Evolutionary conservation across 1,139 yeast species (phyloP).

Genomic region (Martiniozyma asiatica): DNA sequence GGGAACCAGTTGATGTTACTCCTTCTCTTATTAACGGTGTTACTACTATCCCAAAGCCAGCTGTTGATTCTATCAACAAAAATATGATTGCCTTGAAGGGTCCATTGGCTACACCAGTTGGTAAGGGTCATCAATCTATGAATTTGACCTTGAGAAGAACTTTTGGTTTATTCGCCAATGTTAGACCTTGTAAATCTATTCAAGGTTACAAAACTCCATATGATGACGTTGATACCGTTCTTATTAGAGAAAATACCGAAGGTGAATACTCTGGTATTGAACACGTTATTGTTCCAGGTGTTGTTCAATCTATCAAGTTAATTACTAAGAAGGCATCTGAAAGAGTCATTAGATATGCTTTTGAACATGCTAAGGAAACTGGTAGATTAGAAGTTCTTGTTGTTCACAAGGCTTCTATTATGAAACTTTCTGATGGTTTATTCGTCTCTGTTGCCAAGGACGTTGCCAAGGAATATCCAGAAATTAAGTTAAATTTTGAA

Average conservation of each 20-base stretch:
- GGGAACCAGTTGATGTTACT: slow-evolving; percentile 96
- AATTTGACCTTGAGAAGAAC: slow-evolving; percentile 96
- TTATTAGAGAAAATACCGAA: slow-evolving; percentile 98
- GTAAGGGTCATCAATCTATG: slow-evolving; percentile 96
- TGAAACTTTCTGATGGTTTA: slow-evolving; percentile 96
- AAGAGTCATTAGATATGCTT: slow-evolving; percentile 92
- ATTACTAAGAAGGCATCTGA: slow-evolving; percentile 94
- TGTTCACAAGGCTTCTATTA: slow-evolving; percentile 96
- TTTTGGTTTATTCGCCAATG: slow-evolving; percentile 90
- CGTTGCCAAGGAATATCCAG: slow-evolving; percentile 85
- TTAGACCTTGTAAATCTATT: slow-evolving; percentile 91
- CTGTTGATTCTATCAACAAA: slow-evolving; percentile 84
- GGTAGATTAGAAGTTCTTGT: slow-evolving; percentile 84
- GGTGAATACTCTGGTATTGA: slow-evolving; percentile 99
- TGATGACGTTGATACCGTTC: slow-evolving; percentile 85
- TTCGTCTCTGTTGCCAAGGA: slow-evolving; percentile 88
- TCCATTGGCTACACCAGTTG: slow-evolving; percentile 95
- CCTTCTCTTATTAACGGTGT: slow-evolving; percentile 87
- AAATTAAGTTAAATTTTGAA: slow-evolving; percentile 69
- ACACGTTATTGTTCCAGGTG: slow-evolving; percentile 97
- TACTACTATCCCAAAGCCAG: slow-evolving; percentile 87
- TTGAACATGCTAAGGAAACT: slow-evolving; percentile 86
- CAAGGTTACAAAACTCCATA: slow-evolving; percentile 93
- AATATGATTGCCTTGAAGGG: slow-evolving; percentile 95
- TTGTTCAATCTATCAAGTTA: slow-evolving; percentile 93